These are phyloP conservation scores for Calocybe gangraenosa DNA, from an alignment of 768 basidiomycete species.

Conservation along the genomic window DNA sequence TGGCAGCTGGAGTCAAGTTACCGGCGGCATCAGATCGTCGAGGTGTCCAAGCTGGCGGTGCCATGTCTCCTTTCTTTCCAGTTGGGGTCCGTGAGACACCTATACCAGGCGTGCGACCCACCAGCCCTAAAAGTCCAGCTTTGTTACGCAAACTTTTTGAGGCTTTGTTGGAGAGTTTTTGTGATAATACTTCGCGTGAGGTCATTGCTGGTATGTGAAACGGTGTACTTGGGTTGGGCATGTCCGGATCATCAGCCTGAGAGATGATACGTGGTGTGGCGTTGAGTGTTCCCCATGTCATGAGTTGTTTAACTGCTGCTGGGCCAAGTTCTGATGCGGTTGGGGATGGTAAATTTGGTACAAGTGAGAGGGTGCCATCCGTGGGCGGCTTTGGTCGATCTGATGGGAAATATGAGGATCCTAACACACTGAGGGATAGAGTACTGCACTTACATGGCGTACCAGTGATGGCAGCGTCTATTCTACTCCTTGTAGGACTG, in stretches of 20 bases:
- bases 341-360: constrained; percentile 85
- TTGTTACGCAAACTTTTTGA: constrained; percentile 77
- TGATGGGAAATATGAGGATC: constrained; percentile 26
- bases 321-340: constrained; percentile 80
- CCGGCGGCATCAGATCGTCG: constrained; percentile 68
- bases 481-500: constrained; percentile 86
- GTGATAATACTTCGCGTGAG: constrained; percentile 77
- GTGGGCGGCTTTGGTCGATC: constrained; percentile 62
- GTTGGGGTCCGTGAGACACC: constrained; percentile 26
- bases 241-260: constrained; percentile 47
- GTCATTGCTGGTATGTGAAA: constrained; percentile 79
- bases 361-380: constrained; percentile 61
- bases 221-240: constrained; percentile 49
- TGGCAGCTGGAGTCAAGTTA: constrained; percentile 83
- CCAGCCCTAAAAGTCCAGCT: constrained; percentile 55
- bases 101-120: constrained; percentile 33
- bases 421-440: background rate
- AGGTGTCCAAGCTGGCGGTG: constrained; percentile 78
- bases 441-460: constrained; percentile 67
- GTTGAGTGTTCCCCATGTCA: constrained; percentile 96
- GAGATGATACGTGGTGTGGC: constrained; percentile 89
- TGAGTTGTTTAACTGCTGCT: constrained; percentile 81
- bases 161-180: constrained; percentile 78
- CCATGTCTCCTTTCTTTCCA: constrained; percentile 58
- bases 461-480: constrained; percentile 90